A percentile compares a stretch with the other conserved stretches of the same genome.
phyloP scores from a whole-genome alignment of 768 basidiomycete species.

The Termitomyces sp. region DNA sequence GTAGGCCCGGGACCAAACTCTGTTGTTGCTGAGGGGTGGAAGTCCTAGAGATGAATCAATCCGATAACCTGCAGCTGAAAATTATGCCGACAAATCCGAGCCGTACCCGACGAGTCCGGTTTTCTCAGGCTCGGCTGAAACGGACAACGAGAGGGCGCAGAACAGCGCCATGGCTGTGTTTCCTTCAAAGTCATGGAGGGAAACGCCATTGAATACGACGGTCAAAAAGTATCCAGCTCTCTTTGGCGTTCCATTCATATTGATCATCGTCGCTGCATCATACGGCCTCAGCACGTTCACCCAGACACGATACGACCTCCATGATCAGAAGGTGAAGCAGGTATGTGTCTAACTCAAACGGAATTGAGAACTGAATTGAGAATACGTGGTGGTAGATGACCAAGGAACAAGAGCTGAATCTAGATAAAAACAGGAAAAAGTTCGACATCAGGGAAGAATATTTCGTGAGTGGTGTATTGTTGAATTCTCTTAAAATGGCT shows the following conservation, averaged over 20 bases:
- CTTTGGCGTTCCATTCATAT: constrained; percentile 85
- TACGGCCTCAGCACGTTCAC: constrained; percentile 81
- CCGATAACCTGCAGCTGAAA: not conserved
- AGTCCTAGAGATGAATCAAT: not conserved
- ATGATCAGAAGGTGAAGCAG: constrained; percentile 72
- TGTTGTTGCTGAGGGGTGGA: not conserved
- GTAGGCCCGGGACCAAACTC: not conserved
- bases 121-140: not conserved
- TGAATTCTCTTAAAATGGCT: not conserved
- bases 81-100: constrained; percentile 6
- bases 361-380: not conserved
- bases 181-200: constrained; percentile 18
- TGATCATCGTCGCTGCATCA: constrained; percentile 81
- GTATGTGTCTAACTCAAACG: constrained; percentile 26
- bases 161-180: constrained; percentile 52
- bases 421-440: constrained; percentile 66
- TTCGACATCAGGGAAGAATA: constrained; percentile 96
- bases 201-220: constrained; percentile 30
- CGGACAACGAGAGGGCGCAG: not conserved
- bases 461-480: constrained; percentile 59
- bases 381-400: constrained; percentile 39
- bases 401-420: constrained; percentile 71
- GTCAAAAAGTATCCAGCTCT: constrained; percentile 59
- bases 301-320: constrained; percentile 86
- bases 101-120: not conserved